These are phyloP conservation scores for Sambucus nigra DNA, from an alignment of 129 eudicot genomes.

Conservation along the genomic window DNA sequence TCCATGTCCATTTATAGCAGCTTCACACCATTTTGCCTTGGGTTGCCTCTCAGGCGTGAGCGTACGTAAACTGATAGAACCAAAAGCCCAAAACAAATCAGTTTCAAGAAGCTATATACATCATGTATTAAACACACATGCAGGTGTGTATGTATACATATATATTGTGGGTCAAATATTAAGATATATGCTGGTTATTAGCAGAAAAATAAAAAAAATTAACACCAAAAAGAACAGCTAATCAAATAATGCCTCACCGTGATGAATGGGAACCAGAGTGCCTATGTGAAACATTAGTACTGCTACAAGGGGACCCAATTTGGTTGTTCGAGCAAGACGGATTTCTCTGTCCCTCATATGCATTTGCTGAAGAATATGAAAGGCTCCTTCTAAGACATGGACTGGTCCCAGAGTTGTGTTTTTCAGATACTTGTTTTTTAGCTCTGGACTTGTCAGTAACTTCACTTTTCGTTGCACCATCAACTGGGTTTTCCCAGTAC, in stretches of 20 bases:
- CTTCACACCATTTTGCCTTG: conserved; percentile 32
- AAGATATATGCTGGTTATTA: not conserved
- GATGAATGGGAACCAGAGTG: conserved; percentile 37
- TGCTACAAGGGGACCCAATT: conserved; percentile 65
- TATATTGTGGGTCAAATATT: not conserved
- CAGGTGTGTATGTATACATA: too few relatives aligned
- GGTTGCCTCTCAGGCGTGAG: conserved; percentile 71
- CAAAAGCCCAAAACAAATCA: conserved; percentile 2
- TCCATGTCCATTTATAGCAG: conserved; percentile 25
- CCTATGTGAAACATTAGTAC: conserved; percentile 37
- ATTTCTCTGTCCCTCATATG: conserved; percentile 41
- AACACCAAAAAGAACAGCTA: not conserved
- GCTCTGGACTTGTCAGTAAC: conserved; percentile 24
- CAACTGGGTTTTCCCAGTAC: conserved; percentile 37
- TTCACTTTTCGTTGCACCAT: conserved; percentile 22
- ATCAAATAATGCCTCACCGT: conserved; percentile 40
- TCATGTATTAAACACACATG: too few relatives aligned
- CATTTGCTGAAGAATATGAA: conserved; percentile 71
- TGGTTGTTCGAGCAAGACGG: conserved; percentile 14
- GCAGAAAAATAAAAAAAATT: too few relatives aligned
- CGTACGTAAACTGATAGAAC: conserved; percentile 40
- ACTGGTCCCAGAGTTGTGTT: conserved; percentile 20
- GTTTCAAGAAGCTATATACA: not conserved
- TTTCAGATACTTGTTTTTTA: conserved; percentile 35
- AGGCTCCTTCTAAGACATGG: conserved; percentile 72